Conservation (phyloP, 352 stramenopile genomes). For the Phytophthora agathidicida region DNA sequence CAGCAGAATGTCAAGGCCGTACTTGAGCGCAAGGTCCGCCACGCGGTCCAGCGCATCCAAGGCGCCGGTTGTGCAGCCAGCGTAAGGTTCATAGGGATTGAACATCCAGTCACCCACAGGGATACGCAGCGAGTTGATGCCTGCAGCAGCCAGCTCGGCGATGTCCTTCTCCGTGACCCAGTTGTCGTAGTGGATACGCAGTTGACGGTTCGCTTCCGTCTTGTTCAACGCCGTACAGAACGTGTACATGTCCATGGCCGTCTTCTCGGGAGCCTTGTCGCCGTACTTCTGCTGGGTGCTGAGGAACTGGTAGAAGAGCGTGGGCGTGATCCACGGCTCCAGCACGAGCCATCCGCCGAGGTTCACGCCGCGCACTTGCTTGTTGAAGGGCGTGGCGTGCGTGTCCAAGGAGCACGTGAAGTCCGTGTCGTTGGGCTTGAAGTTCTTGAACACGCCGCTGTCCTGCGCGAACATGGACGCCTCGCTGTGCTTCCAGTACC, state of each 20-base stretch:
- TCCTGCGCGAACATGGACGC: constrained; percentile 54
- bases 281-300: constrained; percentile 69
- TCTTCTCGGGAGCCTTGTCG: constrained; percentile 83
- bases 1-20: constrained; percentile 90
- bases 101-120: constrained; percentile 97
- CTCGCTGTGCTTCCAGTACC: constrained; percentile 72
- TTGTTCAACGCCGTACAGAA: constrained; percentile 90
- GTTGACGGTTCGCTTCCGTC: constrained; percentile 92
- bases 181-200: constrained; percentile 93
- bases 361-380: constrained; percentile 89
- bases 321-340: constrained; percentile 96
- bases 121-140: constrained; percentile 87
- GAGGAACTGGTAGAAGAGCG: constrained; percentile 97
- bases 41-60: constrained; percentile 92
- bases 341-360: constrained; percentile 97
- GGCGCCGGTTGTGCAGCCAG: constrained; percentile 92
- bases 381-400: constrained; percentile 54
- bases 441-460: constrained; percentile 61
- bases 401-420: constrained; percentile 73
- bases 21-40: constrained; percentile 86
- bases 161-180: constrained; percentile 96
- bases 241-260: constrained; percentile 93
- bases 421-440: constrained; percentile 68
- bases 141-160: constrained; percentile 70
- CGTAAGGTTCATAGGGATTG: constrained; percentile 93